phyloP scores from a whole-genome alignment of 352 stramenopile species.

The Pseudoperonospora humuli region DNA sequence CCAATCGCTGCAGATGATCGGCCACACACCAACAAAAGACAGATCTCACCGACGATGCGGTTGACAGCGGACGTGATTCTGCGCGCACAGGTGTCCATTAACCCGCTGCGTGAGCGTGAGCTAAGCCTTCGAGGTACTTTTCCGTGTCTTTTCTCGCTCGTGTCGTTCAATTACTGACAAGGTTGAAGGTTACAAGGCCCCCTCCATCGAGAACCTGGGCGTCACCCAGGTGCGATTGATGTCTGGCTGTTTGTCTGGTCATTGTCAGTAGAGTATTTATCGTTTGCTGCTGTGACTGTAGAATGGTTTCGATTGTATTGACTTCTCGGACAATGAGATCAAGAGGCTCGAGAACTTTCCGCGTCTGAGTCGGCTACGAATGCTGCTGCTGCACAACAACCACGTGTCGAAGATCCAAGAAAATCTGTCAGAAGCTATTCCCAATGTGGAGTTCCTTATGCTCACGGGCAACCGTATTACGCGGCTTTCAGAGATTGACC shows the following conservation, averaged over 20 bases:
- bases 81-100: constrained; percentile 85
- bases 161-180: constrained; percentile 28
- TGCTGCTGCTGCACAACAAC: constrained; percentile 91
- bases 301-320: constrained; percentile 91
- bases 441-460: constrained; percentile 85
- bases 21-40: constrained; percentile 13
- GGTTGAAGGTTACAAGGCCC: constrained; percentile 80
- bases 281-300: constrained; percentile 12
- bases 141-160: neutral
- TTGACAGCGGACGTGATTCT: constrained; percentile 86
- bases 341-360: constrained; percentile 94
- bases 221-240: constrained; percentile 68
- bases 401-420: constrained; percentile 83
- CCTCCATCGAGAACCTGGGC: constrained; percentile 89
- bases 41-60: constrained; percentile 44
- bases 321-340: constrained; percentile 93
- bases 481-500: constrained; percentile 78
- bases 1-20: constrained; percentile 5
- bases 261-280: neutral
- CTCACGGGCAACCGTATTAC: constrained; percentile 87
- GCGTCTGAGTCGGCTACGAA: constrained; percentile 77
- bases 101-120: constrained; percentile 88
- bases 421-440: constrained; percentile 63
- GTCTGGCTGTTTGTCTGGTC: neutral
- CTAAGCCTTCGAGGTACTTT: constrained; percentile 84